phyloP scores from a whole-genome alignment of 805 yeast genomes.

The Ogataea pignaliae region DNA sequence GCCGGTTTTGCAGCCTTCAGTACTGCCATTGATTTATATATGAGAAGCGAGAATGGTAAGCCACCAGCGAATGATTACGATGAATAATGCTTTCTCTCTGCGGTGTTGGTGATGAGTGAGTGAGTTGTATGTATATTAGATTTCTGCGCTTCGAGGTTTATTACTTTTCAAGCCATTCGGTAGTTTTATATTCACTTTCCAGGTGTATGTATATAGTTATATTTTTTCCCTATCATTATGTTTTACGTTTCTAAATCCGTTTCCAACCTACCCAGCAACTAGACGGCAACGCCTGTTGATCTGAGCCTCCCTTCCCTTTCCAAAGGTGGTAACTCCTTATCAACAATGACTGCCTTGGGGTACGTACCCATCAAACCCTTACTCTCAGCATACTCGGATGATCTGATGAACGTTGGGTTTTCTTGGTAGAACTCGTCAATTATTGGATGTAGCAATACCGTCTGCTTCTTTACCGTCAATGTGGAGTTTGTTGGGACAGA shows the following conservation, averaged over 20 bases:
- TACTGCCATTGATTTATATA: conserved; percentile 79
- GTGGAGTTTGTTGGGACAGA: conserved; percentile 92
- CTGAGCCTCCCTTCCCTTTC: conserved; percentile 63
- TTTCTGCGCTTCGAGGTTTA: neutral
- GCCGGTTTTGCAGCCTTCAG: conserved; percentile 97
- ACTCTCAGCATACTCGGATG: conserved; percentile 77
- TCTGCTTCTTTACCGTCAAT: conserved; percentile 75
- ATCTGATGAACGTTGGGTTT: conserved; percentile 63
- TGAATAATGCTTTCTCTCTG: neutral
- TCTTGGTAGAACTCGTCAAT: conserved; percentile 81
- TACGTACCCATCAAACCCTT: conserved; percentile 93
- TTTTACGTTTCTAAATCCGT: too few relatives aligned
- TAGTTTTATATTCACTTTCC: neutral
- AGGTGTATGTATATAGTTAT: neutral
- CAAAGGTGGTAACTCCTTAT: conserved; percentile 63
- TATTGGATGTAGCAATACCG: conserved; percentile 87
- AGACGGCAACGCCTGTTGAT: conserved; percentile 2
- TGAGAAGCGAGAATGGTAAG: conserved; percentile 75
- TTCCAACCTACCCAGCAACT: too few relatives aligned
- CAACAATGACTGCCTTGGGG: conserved; percentile 55
- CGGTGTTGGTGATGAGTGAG: conserved; percentile 45
- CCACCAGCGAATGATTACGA: conserved; percentile 84
- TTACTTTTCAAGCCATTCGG: too few relatives aligned
- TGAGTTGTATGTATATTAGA: neutral
- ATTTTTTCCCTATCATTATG: too few relatives aligned